These are phyloP conservation scores for Picochlorum costavermella DNA, from an alignment of 139 green algal species.

Conservation along the genomic window DNA sequence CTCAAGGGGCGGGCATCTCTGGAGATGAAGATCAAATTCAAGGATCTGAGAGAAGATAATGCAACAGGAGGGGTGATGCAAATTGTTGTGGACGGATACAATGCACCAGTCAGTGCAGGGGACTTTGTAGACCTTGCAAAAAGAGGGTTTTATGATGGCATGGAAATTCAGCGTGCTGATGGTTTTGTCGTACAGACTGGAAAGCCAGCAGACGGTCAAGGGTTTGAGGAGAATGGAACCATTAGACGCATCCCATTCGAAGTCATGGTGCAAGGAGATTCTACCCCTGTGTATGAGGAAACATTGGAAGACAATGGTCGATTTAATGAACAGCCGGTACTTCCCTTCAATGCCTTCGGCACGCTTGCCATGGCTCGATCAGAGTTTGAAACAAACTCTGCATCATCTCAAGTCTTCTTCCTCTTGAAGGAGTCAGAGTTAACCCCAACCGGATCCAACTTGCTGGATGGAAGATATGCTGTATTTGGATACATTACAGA, in stretches of 20 bases:
- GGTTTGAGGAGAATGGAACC: slow-evolving; percentile 47
- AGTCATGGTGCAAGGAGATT: slow-evolving; percentile 77
- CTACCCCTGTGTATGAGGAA: slow-evolving; percentile 88
- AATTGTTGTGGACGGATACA: slow-evolving; percentile 93
- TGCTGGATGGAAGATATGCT: slow-evolving; percentile 94
- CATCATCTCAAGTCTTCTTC: slow-evolving; percentile 87
- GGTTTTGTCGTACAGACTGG: slow-evolving; percentile 98
- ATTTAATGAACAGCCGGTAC: slow-evolving; percentile 76
- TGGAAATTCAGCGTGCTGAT: slow-evolving; percentile 93
- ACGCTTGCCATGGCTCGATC: slow-evolving; percentile 87
- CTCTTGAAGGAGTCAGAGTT: slow-evolving; percentile 97
- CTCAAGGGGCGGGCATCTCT: slow-evolving; percentile 90
- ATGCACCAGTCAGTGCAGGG: slow-evolving; percentile 83
- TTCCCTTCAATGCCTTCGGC: slow-evolving; percentile 98
- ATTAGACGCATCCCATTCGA: slow-evolving; percentile 85
- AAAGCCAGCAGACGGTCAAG: slow-evolving; percentile 61
- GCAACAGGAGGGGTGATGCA: slow-evolving; percentile 31
- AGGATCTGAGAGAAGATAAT: slow-evolving; percentile 53
- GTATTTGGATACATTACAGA: slow-evolving; percentile 95
- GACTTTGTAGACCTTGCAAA: slow-evolving; percentile 93
- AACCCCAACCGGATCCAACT: slow-evolving; percentile 90
- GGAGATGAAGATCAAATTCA: slow-evolving; percentile 75
- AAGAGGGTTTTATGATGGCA: slow-evolving; percentile 86
- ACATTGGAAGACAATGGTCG: slow-evolving; percentile 87
- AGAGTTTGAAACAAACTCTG: slow-evolving; percentile 95